These are phyloP conservation scores for Phytophthora megakarya DNA, from an alignment of 352 stramenopile species.

Conservation along the genomic window DNA sequence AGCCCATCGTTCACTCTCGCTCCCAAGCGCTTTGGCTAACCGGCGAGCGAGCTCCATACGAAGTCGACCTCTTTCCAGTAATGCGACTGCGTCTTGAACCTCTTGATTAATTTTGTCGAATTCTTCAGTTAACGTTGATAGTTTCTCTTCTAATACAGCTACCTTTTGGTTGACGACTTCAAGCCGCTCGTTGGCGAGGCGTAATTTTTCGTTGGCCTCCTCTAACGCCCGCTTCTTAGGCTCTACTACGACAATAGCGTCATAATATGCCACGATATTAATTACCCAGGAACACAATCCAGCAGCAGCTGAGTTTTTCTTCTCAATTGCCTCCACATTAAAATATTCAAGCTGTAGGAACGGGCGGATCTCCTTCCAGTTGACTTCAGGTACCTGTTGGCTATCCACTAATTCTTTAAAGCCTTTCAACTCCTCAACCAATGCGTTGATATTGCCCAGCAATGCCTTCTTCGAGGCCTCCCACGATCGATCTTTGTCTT, in stretches of 20 bases:
- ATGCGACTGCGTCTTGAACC: constrained; percentile 89
- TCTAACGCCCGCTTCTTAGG: constrained; percentile 89
- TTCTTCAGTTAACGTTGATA: constrained; percentile 79
- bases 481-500: constrained; percentile 94
- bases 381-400: constrained; percentile 68
- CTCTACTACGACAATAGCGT: constrained; percentile 94
- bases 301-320: constrained; percentile 82
- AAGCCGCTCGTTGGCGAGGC: constrained; percentile 86
- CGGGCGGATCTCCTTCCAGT: constrained; percentile 85
- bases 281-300: constrained; percentile 85
- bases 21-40: constrained; percentile 91
- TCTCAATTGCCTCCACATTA: constrained; percentile 81
- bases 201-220: constrained; percentile 83
- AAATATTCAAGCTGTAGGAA: constrained; percentile 84
- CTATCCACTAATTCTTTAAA: constrained; percentile 77
- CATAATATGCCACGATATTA: constrained; percentile 95
- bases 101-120: constrained; percentile 89
- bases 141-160: constrained; percentile 83
- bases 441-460: constrained; percentile 92
- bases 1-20: constrained; percentile 93
- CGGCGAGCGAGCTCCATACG: constrained; percentile 93
- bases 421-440: constrained; percentile 92
- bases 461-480: constrained; percentile 93
- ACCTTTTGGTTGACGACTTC: constrained; percentile 90
- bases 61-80: constrained; percentile 81